Evolutionary conservation across 768 basidiomycete genomes (phyloP).

Genomic region (Termitomyces sp.): DNA sequence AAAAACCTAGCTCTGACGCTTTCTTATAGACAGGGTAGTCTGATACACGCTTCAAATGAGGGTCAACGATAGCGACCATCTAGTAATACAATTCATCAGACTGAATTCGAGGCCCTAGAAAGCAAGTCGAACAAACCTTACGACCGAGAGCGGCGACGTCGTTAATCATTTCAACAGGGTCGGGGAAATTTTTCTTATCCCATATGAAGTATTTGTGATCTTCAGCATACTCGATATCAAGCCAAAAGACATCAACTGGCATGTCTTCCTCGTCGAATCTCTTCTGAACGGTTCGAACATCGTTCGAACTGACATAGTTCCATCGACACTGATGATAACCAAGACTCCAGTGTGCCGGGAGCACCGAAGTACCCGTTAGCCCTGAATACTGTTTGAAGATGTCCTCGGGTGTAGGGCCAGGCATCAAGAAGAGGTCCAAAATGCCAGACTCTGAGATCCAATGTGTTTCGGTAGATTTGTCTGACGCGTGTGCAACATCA

Average conservation of each 20-base stretch:
- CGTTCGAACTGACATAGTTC: conserved; percentile 93
- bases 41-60: conserved; percentile 83
- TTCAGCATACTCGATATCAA: conserved; percentile 93
- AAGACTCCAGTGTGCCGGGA: conserved; percentile 90
- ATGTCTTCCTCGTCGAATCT: conserved; percentile 93
- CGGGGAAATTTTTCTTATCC: conserved; percentile 89
- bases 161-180: conserved; percentile 90
- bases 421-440: conserved; percentile 88
- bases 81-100: conserved; percentile 25
- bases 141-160: conserved; percentile 81
- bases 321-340: conserved; percentile 98
- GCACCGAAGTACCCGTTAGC: conserved; percentile 78
- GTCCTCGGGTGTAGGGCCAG: conserved; percentile 80
- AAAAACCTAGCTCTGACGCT: conserved; percentile 74
- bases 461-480: conserved; percentile 78
- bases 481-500: conserved; percentile 70
- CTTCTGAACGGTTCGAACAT: conserved; percentile 78
- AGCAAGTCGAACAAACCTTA: conserved; percentile 48
- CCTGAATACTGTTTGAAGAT: conserved; percentile 82
- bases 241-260: conserved; percentile 95
- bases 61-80: conserved; percentile 99
- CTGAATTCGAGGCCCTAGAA: neutral
- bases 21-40: conserved; percentile 81
- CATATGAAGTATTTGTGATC: conserved; percentile 98
- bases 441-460: conserved; percentile 99